Evolutionary conservation across 2,329 filamentous ascomycete genomes (phyloP).

Genomic region (Purpureocillium lavendulum): DNA sequence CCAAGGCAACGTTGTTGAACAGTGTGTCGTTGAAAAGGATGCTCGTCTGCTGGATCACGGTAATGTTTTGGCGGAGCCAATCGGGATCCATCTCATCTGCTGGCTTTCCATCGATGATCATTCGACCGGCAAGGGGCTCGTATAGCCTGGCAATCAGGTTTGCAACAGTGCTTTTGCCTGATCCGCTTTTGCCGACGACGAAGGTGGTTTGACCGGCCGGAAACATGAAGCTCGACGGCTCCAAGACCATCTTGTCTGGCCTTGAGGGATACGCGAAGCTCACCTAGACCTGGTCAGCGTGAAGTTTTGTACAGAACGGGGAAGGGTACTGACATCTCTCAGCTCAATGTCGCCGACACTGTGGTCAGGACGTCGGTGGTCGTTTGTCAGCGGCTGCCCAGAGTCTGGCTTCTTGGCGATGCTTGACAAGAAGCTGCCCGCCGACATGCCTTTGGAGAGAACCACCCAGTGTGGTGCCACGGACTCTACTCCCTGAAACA

Average conservation of each 20-base stretch:
- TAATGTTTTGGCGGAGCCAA: conserved; percentile 74
- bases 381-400: neutral
- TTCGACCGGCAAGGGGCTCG: conserved; percentile 51
- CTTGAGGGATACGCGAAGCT: conserved; percentile 75
- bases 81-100: conserved; percentile 52
- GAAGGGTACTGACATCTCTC: conserved; percentile 45
- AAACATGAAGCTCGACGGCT: conserved; percentile 59
- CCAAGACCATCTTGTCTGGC: conserved; percentile 49
- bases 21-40: conserved; percentile 76
- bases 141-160: conserved; percentile 78
- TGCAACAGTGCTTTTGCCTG: conserved; percentile 83
- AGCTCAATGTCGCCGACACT: conserved; percentile 65
- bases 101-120: conserved; percentile 58
- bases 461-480: conserved; percentile 71
- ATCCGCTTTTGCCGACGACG: conserved; percentile 78
- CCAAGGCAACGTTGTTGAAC: conserved; percentile 69
- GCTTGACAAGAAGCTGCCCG: conserved; percentile 53
- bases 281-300: conserved; percentile 46
- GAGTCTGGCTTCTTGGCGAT: conserved; percentile 21
- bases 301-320: neutral
- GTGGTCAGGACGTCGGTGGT: conserved; percentile 18
- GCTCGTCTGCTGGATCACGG: conserved; percentile 74
- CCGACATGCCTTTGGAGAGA: conserved; percentile 70
- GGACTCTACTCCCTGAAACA: conserved; percentile 65
- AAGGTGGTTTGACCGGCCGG: conserved; percentile 67